Percentiles rank a stretch among this genome's conserved stretches.
Conservation (phyloP, 1,284 basidiomycete species). For the Caloboletus inedulis region DNA sequence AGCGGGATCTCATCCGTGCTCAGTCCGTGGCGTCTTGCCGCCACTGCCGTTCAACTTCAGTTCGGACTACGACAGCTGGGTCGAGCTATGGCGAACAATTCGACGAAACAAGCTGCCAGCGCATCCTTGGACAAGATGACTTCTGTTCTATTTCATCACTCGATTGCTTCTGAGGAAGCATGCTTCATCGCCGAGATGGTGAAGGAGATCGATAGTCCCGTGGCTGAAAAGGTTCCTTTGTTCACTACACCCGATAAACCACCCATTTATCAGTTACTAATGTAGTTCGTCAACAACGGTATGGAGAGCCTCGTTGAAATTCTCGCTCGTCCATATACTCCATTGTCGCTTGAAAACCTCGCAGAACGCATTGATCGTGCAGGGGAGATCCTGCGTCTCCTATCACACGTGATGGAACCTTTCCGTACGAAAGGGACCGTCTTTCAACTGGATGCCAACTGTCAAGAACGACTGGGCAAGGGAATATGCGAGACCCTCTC, state of each 20-base stretch:
- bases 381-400: conserved; percentile 66
- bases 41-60: conserved; percentile 73
- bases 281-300: conserved; percentile 73
- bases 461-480: conserved; percentile 56
- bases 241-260: neutral
- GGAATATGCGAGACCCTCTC: conserved; percentile 46
- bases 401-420: conserved; percentile 65
- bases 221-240: conserved; percentile 59
- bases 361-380: conserved; percentile 48
- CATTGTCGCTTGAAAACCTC: conserved; percentile 30
- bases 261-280: neutral
- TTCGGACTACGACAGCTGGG: conserved; percentile 70
- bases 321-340: conserved; percentile 40
- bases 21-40: conserved; percentile 78
- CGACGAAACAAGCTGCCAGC: conserved; percentile 50
- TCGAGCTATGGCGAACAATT: conserved; percentile 55
- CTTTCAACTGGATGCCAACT: conserved; percentile 48
- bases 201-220: conserved; percentile 58
- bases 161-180: conserved; percentile 70
- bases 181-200: conserved; percentile 78
- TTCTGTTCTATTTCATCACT: conserved; percentile 63
- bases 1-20: conserved; percentile 63
- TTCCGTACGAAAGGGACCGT: conserved; percentile 45
- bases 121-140: conserved; percentile 61
- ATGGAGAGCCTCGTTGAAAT: conserved; percentile 61